phyloP scores from a whole-genome alignment of 2,329 filamentous ascomycete species.

The Graphilbum ipis-grandicollis region DNA sequence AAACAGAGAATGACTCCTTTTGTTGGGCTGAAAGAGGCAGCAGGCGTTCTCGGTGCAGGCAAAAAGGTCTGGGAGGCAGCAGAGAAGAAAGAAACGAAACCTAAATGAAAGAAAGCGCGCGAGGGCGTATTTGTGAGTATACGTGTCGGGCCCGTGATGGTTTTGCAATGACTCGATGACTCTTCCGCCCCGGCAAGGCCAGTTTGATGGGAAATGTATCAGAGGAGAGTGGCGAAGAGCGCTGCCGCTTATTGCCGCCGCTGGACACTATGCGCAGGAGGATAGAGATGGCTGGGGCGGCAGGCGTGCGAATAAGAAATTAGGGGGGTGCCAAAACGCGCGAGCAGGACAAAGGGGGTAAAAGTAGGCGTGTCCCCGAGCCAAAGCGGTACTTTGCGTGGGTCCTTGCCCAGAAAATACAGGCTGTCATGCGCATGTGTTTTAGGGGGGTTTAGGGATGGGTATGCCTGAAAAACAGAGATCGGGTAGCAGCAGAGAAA shows the following conservation, averaged over 20 bases:
- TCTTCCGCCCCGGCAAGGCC: conserved; percentile 4
- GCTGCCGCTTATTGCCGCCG: conserved; percentile 7
- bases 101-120: conserved; percentile 5
- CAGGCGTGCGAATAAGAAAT: conserved; percentile 2
- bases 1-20: conserved; percentile 7
- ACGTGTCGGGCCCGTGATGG: conserved; percentile 8
- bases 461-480: conserved; percentile 11
- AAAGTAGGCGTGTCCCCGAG: conserved; percentile 4
- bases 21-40: not conserved
- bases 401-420: conserved; percentile 1
- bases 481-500: conserved; percentile 4
- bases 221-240: conserved; percentile 6
- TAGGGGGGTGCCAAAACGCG: no score
- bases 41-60: not conserved
- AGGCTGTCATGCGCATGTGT: not conserved
- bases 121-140: conserved; percentile 9
- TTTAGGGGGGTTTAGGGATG: not conserved
- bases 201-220: conserved; percentile 2
- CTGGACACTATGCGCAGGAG: conserved; percentile 4
- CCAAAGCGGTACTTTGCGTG: conserved; percentile 13
- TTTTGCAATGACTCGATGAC: conserved; percentile 11
- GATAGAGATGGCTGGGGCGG: conserved; percentile 5
- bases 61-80: not conserved
- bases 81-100: conserved; percentile 4
- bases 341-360: conserved; percentile 1